A percentile compares a stretch with the other conserved stretches of the same genome.
Conservation (phyloP, 176 grass and related monocot genomes). For the Oryza meyeriana region DNA sequence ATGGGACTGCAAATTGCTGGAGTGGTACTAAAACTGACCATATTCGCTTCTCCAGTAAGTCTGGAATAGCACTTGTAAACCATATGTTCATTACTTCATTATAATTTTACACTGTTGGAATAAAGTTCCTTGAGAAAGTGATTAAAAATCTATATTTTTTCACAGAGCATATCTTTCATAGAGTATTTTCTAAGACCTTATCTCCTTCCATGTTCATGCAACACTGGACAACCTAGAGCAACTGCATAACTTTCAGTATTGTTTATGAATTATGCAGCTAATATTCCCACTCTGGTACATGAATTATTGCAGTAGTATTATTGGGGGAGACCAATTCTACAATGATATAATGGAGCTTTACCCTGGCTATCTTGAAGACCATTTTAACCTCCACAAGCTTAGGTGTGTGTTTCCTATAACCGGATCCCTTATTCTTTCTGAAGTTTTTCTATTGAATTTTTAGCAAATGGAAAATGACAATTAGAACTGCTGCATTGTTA, state of each 20-base stretch:
- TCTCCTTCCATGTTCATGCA: slow-evolving; percentile 24
- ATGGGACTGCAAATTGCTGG: slow-evolving; percentile 11
- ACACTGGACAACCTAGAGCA: slow-evolving; percentile 17
- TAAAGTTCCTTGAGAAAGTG: slow-evolving; percentile 28
- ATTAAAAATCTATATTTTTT: slow-evolving; percentile 25
- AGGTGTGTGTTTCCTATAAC: slow-evolving; percentile 34
- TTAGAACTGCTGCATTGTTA: slow-evolving; percentile 8
- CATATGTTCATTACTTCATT: slow-evolving; percentile 12
- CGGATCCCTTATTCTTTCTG: not conserved
- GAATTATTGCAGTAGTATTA: not conserved
- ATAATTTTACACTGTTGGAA: slow-evolving; percentile 30
- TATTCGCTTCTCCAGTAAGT: slow-evolving; percentile 41
- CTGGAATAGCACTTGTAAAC: slow-evolving; percentile 33
- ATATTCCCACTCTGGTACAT: slow-evolving; percentile 11
- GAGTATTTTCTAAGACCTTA: slow-evolving; percentile 32
- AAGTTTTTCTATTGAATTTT: not conserved
- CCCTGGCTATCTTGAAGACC: slow-evolving; percentile 72
- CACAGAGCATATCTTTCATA: not conserved
- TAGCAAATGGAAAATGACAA: not conserved
- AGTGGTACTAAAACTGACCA: not conserved
- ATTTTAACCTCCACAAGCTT: slow-evolving; percentile 68
- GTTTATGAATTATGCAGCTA: not conserved
- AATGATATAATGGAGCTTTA: slow-evolving; percentile 84
- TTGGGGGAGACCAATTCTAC: slow-evolving; percentile 26
- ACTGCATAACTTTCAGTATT: not conserved